These are phyloP conservation scores for Kurtzmaniella fragi DNA, from an alignment of 805 yeast genomes.

Conservation along the genomic window DNA sequence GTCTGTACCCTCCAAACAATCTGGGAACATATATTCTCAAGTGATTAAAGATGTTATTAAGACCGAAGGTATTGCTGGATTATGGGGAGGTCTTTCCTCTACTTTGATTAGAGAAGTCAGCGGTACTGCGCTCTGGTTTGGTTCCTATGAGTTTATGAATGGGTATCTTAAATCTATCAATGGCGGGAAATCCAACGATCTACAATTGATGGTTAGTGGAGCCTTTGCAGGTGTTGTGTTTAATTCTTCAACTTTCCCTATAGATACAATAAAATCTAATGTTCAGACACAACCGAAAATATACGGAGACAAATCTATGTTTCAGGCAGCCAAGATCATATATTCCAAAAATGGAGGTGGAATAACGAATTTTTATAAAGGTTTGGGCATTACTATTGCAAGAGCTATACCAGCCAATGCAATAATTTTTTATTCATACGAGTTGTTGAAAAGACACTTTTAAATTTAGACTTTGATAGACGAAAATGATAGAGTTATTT, in stretches of 20 bases:
- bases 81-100: slow-evolving; percentile 85
- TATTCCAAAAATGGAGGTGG: slow-evolving; percentile 42
- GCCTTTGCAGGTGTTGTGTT: slow-evolving; percentile 83
- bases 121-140: slow-evolving; percentile 94
- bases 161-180: slow-evolving; percentile 25
- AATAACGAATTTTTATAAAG: slow-evolving; percentile 68
- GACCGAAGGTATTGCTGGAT: slow-evolving; percentile 59
- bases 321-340: not conserved
- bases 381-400: slow-evolving; percentile 73
- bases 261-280: slow-evolving; percentile 83
- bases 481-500: not conserved
- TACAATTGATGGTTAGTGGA: slow-evolving; percentile 68
- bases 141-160: slow-evolving; percentile 65
- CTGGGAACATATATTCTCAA: slow-evolving; percentile 24
- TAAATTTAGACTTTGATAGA: no score
- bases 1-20: slow-evolving; percentile 3
- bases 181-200: slow-evolving; percentile 27
- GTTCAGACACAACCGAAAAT: slow-evolving; percentile 58
- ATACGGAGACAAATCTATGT: slow-evolving; percentile 4
- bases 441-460: slow-evolving; percentile 43
- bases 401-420: slow-evolving; percentile 92
- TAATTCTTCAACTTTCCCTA: slow-evolving; percentile 78
- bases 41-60: slow-evolving; percentile 33
- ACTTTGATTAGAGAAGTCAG: slow-evolving; percentile 80
- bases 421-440: slow-evolving; percentile 75